Percentiles rank a stretch among this genome's conserved stretches.
Evolutionary conservation across 495 filamentous ascomycete genomes (phyloP).

Genomic region (Trichoderma gamsii): DNA sequence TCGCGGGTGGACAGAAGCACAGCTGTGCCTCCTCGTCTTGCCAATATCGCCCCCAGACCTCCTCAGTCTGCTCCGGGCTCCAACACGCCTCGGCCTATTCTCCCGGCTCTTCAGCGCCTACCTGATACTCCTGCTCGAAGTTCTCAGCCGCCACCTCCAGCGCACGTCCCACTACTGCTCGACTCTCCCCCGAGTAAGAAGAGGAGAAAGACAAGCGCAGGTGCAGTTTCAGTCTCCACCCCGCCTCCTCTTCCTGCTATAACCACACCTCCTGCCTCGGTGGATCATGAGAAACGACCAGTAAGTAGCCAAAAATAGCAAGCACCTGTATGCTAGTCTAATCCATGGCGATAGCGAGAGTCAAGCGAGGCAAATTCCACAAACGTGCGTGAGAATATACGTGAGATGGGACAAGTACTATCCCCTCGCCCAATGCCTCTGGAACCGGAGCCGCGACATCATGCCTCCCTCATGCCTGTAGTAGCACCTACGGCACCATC

Average conservation of each 20-base stretch:
- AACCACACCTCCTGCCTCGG: neutral
- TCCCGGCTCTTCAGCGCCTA: neutral
- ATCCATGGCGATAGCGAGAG: neutral
- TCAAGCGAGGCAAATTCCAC: neutral
- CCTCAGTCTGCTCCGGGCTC: neutral
- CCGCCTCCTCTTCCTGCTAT: neutral
- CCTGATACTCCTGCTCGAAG: neutral
- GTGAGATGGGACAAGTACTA: neutral
- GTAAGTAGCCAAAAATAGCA: neutral
- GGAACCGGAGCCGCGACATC: conserved; percentile 6
- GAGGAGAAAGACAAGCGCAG: neutral
- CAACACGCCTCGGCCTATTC: neutral
- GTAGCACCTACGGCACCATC: neutral
- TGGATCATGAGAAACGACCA: neutral
- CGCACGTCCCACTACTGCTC: neutral
- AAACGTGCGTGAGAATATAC: neutral
- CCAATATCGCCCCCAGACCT: conserved; percentile 9
- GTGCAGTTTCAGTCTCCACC: conserved; percentile 1
- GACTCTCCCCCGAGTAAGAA: neutral
- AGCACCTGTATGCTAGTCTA: neutral
- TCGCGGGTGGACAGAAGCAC: neutral
- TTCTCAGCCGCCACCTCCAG: neutral
- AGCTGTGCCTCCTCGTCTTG: conserved; percentile 5
- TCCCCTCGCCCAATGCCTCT: neutral
- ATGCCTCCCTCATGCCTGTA: neutral